Percentiles rank a stretch among this genome's conserved stretches.
These are phyloP conservation scores for Herpotrichia juniperi DNA, from an alignment of 2,329 filamentous ascomycete species.

Conservation along the genomic window DNA sequence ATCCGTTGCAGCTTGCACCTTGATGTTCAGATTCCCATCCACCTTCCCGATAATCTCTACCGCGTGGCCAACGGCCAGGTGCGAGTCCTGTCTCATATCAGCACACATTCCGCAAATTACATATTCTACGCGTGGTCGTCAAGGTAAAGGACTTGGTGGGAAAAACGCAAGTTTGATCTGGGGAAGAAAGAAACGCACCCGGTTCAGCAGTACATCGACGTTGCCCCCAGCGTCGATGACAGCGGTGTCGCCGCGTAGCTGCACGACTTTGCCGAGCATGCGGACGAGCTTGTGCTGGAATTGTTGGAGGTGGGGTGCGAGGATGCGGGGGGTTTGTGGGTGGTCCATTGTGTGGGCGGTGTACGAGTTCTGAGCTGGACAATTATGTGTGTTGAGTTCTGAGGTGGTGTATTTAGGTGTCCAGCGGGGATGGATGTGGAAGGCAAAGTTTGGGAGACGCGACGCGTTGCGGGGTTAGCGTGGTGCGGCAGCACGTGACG, in stretches of 20 bases:
- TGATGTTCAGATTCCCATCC: slow-evolving; percentile 72
- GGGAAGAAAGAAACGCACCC: slow-evolving; percentile 57
- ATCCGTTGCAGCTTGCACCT: slow-evolving; percentile 72
- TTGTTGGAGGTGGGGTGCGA: slow-evolving; percentile 76
- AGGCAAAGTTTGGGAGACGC: background rate
- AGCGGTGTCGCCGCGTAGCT: slow-evolving; percentile 81
- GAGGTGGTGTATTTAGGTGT: too few relatives aligned
- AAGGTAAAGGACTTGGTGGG: too few relatives aligned
- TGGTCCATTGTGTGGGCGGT: slow-evolving; percentile 31
- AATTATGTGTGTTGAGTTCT: background rate
- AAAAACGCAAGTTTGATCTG: background rate
- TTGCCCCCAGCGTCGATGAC: slow-evolving; percentile 79
- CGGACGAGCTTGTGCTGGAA: slow-evolving; percentile 78
- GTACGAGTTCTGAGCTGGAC: background rate
- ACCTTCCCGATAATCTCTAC: slow-evolving; percentile 84
- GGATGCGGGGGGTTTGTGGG: slow-evolving; percentile 75
- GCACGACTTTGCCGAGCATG: slow-evolving; percentile 81
- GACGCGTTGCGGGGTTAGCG: background rate
- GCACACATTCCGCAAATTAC: background rate
- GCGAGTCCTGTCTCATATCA: slow-evolving; percentile 63
- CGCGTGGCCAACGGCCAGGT: slow-evolving; percentile 71
- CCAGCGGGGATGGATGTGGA: background rate
- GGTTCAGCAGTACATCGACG: slow-evolving; percentile 75
- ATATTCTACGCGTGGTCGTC: too few relatives aligned
- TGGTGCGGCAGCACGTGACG: background rate